phyloP scores from a whole-genome alignment of 768 basidiomycete genomes.

The Rubroboletus pulcherrimus region DNA sequence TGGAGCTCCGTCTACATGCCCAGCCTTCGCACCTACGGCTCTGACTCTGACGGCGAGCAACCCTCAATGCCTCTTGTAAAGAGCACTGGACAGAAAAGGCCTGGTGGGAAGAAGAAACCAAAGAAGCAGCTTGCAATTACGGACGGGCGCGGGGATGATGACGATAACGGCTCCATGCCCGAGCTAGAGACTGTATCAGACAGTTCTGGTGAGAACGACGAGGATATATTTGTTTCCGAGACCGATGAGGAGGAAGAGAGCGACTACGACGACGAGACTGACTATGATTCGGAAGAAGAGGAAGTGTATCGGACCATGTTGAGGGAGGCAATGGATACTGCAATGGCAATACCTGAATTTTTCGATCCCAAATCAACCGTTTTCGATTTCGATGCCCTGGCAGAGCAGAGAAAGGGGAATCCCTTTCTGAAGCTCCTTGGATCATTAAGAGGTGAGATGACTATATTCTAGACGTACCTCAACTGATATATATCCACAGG shows the following conservation, averaged over 20 bases:
- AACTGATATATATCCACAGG: constrained; percentile 38
- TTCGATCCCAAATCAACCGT: constrained; percentile 46
- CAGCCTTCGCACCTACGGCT: constrained; percentile 14
- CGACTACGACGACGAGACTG: constrained; percentile 38
- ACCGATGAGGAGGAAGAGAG: constrained; percentile 35
- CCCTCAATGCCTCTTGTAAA: constrained; percentile 4
- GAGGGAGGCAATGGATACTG: constrained; percentile 71
- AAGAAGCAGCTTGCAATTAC: constrained; percentile 49
- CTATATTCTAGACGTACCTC: not conserved
- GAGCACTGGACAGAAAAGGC: constrained; percentile 16
- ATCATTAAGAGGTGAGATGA: constrained; percentile 59
- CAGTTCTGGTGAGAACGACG: constrained; percentile 43
- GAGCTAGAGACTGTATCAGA: constrained; percentile 63
- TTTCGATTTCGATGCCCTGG: constrained; percentile 41
- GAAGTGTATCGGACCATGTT: constrained; percentile 58
- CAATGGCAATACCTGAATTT: constrained; percentile 53
- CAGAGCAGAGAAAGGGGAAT: constrained; percentile 60
- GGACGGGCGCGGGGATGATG: constrained; percentile 37
- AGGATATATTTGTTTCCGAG: constrained; percentile 29
- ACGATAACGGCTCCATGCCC: constrained; percentile 60
- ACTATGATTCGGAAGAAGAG: constrained; percentile 66
- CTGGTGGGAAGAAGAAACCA: constrained; percentile 24
- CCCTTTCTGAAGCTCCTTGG: constrained; percentile 76
- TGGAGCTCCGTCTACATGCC: constrained; percentile 49
- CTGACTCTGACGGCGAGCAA: constrained; percentile 28